These are phyloP conservation scores for Malassezia vespertilionis DNA, from an alignment of 1,284 basidiomycete genomes.

Conservation along the genomic window DNA sequence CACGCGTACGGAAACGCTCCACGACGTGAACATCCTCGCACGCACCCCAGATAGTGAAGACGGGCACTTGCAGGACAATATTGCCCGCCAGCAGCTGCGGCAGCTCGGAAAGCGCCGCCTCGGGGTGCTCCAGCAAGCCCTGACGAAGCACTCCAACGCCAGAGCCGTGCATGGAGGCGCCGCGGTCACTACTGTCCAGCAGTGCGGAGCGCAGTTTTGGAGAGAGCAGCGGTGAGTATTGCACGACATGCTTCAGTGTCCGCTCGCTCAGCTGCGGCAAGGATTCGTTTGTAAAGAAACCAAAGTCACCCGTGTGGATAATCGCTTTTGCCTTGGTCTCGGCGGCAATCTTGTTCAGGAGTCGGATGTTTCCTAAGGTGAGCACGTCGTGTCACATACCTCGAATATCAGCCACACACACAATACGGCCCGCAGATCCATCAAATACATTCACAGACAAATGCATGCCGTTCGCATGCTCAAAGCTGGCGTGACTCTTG, in stretches of 20 bases:
- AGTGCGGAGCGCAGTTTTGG: slow-evolving; percentile 68
- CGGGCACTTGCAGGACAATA: slow-evolving; percentile 56
- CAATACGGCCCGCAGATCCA: slow-evolving; percentile 60
- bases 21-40: slow-evolving; percentile 89
- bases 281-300: slow-evolving; percentile 79
- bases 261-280: slow-evolving; percentile 83
- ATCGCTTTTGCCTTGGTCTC: slow-evolving; percentile 72
- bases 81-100: slow-evolving; percentile 71
- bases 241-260: slow-evolving; percentile 83
- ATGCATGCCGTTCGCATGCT: too few relatives aligned
- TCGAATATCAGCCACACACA: slow-evolving; percentile 87
- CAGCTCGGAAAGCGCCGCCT: slow-evolving; percentile 67
- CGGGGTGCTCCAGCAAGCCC: slow-evolving; percentile 47
- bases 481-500: not conserved
- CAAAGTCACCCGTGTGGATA: slow-evolving; percentile 98
- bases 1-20: slow-evolving; percentile 76
- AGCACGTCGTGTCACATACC: slow-evolving; percentile 8
- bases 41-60: slow-evolving; percentile 93
- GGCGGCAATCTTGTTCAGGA: slow-evolving; percentile 77
- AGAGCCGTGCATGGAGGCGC: slow-evolving; percentile 20
- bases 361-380: slow-evolving; percentile 55
- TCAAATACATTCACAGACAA: slow-evolving; percentile 36
- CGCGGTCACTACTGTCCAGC: slow-evolving; percentile 55
- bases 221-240: slow-evolving; percentile 92
- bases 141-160: slow-evolving; percentile 24